Percentiles rank a stretch among this genome's conserved stretches.
These are phyloP conservation scores for Citrullus mucosospermus DNA, from an alignment of 306 rosid species.

Conservation along the genomic window DNA sequence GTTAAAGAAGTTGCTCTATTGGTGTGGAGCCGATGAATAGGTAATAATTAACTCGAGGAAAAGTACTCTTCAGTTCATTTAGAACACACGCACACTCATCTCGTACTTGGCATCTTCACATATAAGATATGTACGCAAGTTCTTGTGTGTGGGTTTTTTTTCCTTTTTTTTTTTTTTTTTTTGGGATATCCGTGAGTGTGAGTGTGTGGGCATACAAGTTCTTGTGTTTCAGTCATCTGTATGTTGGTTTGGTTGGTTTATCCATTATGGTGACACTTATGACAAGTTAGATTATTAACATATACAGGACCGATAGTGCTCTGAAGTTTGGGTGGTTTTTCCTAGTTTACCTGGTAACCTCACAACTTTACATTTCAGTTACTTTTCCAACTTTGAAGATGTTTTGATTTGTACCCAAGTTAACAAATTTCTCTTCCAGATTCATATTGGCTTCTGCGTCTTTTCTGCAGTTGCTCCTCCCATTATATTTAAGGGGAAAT, in stretches of 20 bases:
- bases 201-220: background rate
- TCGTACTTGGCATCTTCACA: no score
- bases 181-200: no score
- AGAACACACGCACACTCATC: no score
- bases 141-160: no score
- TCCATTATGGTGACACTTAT: background rate
- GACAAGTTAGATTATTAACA: background rate
- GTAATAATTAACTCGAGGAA: background rate
- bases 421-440: conserved; percentile 29
- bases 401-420: conserved; percentile 12
- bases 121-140: background rate
- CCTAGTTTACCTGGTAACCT: conserved; percentile 42
- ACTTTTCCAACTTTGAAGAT: conserved; percentile 11
- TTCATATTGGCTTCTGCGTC: conserved; percentile 77
- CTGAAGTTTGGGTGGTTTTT: conserved; percentile 90
- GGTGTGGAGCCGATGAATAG: background rate
- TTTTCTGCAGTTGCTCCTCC: conserved; percentile 85
- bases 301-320: conserved; percentile 84
- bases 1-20: background rate
- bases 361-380: conserved; percentile 2
- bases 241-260: background rate
- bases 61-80: background rate
- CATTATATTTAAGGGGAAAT: conserved; percentile 63
- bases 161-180: no score
- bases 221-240: background rate